A percentile compares a stretch with the other conserved stretches of the same genome.
Conservation (phyloP, 352 stramenopile genomes). For the Phytophthora brassicae region DNA sequence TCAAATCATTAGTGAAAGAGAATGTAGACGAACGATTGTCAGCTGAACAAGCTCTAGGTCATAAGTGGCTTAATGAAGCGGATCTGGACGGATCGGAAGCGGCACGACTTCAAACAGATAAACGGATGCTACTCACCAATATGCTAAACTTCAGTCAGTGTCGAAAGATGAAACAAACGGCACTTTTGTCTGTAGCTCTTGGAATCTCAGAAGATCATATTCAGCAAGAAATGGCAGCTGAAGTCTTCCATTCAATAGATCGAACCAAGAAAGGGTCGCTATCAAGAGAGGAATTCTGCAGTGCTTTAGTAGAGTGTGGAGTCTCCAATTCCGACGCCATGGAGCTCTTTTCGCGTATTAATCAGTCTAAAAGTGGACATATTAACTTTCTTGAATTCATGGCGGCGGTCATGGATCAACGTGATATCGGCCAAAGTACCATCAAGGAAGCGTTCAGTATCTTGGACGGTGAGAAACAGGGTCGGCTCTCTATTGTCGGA, state of each 20-base stretch:
- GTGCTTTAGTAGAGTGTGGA: constrained; percentile 89
- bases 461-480: constrained; percentile 89
- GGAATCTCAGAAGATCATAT: constrained; percentile 74
- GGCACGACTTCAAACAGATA: constrained; percentile 53
- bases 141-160: constrained; percentile 79
- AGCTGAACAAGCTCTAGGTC: constrained; percentile 62
- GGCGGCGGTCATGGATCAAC: constrained; percentile 92
- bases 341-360: constrained; percentile 76
- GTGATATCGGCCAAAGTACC: constrained; percentile 87
- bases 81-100: constrained; percentile 15
- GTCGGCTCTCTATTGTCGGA: constrained; percentile 90
- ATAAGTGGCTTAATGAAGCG: constrained; percentile 62
- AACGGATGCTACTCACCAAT: constrained; percentile 69
- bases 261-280: constrained; percentile 83
- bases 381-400: constrained; percentile 97
- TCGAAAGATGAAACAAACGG: constrained; percentile 77
- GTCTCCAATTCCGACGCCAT: constrained; percentile 71
- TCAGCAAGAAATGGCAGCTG: constrained; percentile 72
- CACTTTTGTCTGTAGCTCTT: constrained; percentile 68
- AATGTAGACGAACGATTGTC: constrained; percentile 64
- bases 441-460: constrained; percentile 91
- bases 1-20: constrained; percentile 82
- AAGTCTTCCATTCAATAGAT: constrained; percentile 90
- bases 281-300: constrained; percentile 92
- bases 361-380: constrained; percentile 77